Evolutionary conservation across 2,329 filamentous ascomycete genomes (phyloP).

Genomic region (Paraphaeosphaeria sporulosa): DNA sequence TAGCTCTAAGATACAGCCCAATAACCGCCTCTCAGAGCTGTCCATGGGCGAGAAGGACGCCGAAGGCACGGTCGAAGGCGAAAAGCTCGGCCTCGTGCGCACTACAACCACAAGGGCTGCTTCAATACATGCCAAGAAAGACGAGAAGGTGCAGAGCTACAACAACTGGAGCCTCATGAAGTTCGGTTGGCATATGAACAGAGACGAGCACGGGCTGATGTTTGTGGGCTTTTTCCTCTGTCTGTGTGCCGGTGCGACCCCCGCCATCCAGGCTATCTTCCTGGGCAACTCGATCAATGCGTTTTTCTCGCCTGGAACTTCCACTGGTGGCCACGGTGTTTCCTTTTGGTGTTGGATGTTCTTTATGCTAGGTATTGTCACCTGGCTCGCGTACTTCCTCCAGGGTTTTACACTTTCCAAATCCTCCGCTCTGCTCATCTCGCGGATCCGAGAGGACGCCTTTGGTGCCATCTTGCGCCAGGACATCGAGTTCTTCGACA

Average conservation of each 20-base stretch:
- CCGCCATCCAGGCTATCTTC: slow-evolving; percentile 67
- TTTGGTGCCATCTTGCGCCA: slow-evolving; percentile 85
- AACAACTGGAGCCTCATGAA: slow-evolving; percentile 53
- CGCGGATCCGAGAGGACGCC: slow-evolving; percentile 79
- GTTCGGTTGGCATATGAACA: slow-evolving; percentile 43
- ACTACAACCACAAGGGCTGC: slow-evolving; percentile 57
- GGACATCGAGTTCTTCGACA: slow-evolving; percentile 91
- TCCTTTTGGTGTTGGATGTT: slow-evolving; percentile 57
- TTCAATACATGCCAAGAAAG: slow-evolving; percentile 65
- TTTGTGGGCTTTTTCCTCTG: slow-evolving; percentile 51
- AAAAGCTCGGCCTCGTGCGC: slow-evolving; percentile 38
- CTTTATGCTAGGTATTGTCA: slow-evolving; percentile 42
- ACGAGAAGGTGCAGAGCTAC: slow-evolving; percentile 37
- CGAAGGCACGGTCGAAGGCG: slow-evolving; percentile 23
- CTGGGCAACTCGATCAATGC: slow-evolving; percentile 87
- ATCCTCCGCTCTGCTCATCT: slow-evolving; percentile 68
- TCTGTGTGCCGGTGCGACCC: slow-evolving; percentile 46
- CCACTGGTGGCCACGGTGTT: slow-evolving; percentile 71
- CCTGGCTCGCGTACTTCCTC: slow-evolving; percentile 35
- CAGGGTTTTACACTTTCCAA: slow-evolving; percentile 65
- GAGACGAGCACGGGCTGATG: slow-evolving; percentile 47
- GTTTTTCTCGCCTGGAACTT: slow-evolving; percentile 64
- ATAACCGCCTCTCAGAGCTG: slow-evolving; percentile 29
- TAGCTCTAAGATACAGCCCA: slow-evolving; percentile 33
- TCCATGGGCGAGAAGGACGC: slow-evolving; percentile 30